Percentiles rank a stretch among this genome's conserved stretches.
Conservation (phyloP, 441 rosid species). For the Omphalea diandra region DNA sequence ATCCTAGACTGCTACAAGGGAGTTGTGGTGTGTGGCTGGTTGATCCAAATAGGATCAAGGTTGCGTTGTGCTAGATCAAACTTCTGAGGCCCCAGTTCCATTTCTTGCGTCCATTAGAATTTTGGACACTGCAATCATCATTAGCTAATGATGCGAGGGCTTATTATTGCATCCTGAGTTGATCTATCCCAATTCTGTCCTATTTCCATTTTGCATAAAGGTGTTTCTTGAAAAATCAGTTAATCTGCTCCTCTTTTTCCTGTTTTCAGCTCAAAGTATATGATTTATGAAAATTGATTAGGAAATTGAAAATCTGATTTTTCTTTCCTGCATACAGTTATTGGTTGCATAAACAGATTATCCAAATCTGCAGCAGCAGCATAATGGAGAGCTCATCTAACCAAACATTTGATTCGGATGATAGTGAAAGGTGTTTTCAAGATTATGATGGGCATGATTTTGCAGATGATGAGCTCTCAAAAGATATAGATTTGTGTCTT, state of each 20-base stretch:
- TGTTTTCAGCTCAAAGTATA: not conserved
- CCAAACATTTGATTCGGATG: conserved; percentile 42
- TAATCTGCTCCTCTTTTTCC: not conserved
- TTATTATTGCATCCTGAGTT: not conserved
- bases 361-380: conserved; percentile 11
- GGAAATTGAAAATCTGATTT: conserved; percentile 6
- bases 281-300: not conserved
- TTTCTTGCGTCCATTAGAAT: not conserved
- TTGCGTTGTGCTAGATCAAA: not conserved
- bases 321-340: conserved; percentile 7
- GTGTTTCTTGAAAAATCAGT: no score
- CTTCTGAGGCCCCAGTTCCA: not conserved
- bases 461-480: conserved; percentile 36
- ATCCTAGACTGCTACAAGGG: not conserved
- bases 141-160: not conserved
- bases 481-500: conserved; percentile 35
- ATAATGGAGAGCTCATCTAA: conserved; percentile 40
- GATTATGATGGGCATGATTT: conserved; percentile 36
- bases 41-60: not conserved
- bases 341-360: conserved; percentile 20
- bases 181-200: not conserved
- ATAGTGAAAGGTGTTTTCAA: conserved; percentile 35
- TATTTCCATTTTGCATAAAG: no score
- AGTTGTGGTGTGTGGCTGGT: not conserved
- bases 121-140: not conserved